These are phyloP conservation scores for Phytopythium aichiense DNA, from an alignment of 352 stramenopile species.

Conservation along the genomic window DNA sequence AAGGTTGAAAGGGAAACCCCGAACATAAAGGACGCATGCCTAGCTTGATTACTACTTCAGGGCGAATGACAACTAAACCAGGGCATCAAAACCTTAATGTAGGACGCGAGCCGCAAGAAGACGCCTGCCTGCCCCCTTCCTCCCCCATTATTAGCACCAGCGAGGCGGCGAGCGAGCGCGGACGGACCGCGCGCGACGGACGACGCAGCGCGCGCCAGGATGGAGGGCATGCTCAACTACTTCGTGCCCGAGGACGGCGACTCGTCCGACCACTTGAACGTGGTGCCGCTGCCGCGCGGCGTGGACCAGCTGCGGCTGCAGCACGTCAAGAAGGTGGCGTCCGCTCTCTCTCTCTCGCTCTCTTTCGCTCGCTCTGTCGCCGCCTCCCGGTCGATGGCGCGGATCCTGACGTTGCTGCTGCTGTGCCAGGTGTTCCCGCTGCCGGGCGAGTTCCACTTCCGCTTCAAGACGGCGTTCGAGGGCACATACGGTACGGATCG, in stretches of 20 bases:
- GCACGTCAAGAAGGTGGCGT: conserved; percentile 76
- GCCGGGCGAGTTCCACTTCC: conserved; percentile 79
- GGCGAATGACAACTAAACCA: neutral
- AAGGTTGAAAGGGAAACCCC: neutral
- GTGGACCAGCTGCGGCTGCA: conserved; percentile 69
- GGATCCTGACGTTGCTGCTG: conserved; percentile 2
- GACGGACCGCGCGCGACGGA: neutral
- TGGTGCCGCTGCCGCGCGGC: conserved; percentile 65
- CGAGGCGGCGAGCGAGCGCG: neutral
- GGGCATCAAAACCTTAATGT: neutral
- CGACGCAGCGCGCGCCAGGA: conserved; percentile 14
- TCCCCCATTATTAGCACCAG: neutral
- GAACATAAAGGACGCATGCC: neutral
- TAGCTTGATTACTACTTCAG: neutral
- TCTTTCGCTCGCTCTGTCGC: too few species aligned
- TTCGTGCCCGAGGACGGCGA: conserved; percentile 85
- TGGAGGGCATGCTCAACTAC: conserved; percentile 89
- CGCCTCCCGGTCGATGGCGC: too few species aligned
- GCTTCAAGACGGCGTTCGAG: conserved; percentile 85
- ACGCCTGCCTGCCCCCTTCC: neutral
- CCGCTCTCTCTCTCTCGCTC: neutral
- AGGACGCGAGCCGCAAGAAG: neutral
- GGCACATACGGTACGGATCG: conserved; percentile 68
- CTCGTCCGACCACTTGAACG: conserved; percentile 82
- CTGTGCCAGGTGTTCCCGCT: conserved; percentile 48